Percentiles rank a stretch among this genome's conserved stretches.
These are phyloP conservation scores for Penicillium aurantiogriseum DNA, from an alignment of 2,329 filamentous ascomycete species.

Conservation along the genomic window DNA sequence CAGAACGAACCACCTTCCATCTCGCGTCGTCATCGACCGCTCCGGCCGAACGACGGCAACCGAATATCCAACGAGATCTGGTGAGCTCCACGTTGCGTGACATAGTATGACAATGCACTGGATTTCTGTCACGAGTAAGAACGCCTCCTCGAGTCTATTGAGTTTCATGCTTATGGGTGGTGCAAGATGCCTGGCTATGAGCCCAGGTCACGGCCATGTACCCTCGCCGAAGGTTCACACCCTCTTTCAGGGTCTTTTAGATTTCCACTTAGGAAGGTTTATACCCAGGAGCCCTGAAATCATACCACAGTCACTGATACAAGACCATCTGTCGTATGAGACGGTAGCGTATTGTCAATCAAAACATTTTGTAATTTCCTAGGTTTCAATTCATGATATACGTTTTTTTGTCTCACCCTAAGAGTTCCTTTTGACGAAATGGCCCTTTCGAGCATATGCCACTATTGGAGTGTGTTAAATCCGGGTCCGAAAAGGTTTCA, in stretches of 20 bases:
- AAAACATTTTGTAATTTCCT: background rate
- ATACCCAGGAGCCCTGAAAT: background rate
- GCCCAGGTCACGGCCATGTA: background rate
- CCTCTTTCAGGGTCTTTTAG: background rate
- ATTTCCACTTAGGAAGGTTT: background rate
- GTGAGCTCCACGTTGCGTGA: background rate
- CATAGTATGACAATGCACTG: background rate
- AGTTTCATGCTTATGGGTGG: background rate
- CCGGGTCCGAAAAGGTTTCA: background rate
- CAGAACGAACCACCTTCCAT: background rate
- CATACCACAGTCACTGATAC: background rate
- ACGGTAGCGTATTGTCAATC: background rate
- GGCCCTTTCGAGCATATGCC: too few species aligned
- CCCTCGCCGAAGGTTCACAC: background rate
- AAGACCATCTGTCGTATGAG: background rate
- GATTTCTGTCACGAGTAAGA: background rate
- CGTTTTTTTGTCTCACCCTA: background rate
- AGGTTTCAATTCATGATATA: background rate
- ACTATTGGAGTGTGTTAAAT: background rate
- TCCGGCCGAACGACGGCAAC: background rate
- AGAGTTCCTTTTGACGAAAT: background rate
- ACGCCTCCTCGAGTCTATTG: background rate
- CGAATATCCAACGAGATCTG: background rate
- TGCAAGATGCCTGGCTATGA: background rate
- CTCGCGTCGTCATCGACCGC: background rate